These are phyloP conservation scores for Logfia minima DNA, from an alignment of 129 eudicot species.

Conservation along the genomic window DNA sequence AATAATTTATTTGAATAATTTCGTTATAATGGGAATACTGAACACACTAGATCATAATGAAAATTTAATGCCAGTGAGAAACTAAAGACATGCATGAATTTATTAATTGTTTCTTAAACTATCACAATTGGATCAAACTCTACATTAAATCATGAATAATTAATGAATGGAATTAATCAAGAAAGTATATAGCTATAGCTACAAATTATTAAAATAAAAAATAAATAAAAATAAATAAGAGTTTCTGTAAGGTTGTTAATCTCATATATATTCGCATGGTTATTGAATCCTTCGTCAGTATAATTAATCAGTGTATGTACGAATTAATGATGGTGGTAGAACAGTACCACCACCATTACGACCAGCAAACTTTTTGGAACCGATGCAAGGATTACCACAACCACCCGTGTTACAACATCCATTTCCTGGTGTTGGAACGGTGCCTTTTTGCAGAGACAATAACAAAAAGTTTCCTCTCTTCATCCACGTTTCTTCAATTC, in stretches of 20 bases:
- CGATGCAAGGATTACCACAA: constrained; percentile 24
- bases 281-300: background rate
- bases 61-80: background rate
- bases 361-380: constrained; percentile 11
- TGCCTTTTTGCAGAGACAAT: constrained; percentile 28
- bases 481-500: constrained; percentile 25
- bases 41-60: no score
- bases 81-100: background rate
- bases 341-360: background rate
- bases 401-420: constrained; percentile 18
- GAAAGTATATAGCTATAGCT: background rate
- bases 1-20: no score
- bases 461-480: constrained; percentile 30
- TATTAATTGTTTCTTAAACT: background rate
- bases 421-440: constrained; percentile 22
- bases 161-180: background rate
- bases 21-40: no score
- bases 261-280: constrained; percentile 2
- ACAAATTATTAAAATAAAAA: background rate
- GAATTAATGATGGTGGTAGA: background rate
- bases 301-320: constrained; percentile 5
- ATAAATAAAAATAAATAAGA: background rate
- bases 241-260: background rate
- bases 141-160: background rate
- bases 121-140: background rate